Conservation (phyloP, 208 protist genomes). For the Trypanosoma melophagium region DNA sequence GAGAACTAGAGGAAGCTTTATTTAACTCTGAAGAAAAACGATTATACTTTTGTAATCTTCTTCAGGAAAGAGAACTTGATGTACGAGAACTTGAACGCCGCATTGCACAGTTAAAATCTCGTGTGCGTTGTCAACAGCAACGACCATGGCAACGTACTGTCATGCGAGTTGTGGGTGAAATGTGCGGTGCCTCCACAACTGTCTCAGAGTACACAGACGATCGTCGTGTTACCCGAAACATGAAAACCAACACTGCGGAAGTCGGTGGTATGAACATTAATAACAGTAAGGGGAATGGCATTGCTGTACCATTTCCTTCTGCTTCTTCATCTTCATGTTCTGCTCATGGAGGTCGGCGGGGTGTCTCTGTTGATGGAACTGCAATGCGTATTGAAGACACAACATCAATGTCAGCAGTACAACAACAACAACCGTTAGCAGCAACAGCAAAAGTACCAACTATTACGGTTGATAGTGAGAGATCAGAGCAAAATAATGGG, state of each 20-base stretch:
- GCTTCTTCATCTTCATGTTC: too few species aligned
- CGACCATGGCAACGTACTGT: slow-evolving; percentile 78
- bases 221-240: slow-evolving; percentile 29
- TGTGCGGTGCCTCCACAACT: slow-evolving; percentile 65
- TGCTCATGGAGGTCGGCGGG: too few species aligned
- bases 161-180: slow-evolving; percentile 72
- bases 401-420: not conserved
- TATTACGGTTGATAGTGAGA: not conserved
- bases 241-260: not conserved
- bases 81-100: slow-evolving; percentile 52
- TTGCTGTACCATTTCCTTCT: too few species aligned
- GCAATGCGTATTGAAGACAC: too few species aligned
- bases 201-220: slow-evolving; percentile 60
- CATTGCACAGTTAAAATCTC: slow-evolving; percentile 73
- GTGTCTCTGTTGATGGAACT: too few species aligned
- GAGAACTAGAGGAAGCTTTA: slow-evolving; percentile 45
- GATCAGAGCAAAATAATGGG: not conserved
- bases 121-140: slow-evolving; percentile 72
- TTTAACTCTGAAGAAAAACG: slow-evolving; percentile 60
- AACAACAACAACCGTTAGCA: not conserved
- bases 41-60: slow-evolving; percentile 66
- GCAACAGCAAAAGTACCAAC: not conserved
- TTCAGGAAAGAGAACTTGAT: slow-evolving; percentile 75
- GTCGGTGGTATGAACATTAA: not conserved
- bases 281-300: not conserved